Evolutionary conservation across 2,329 filamentous ascomycete species (phyloP), one percentile per base, ranked within the genome.

Genomic region (Fusarium sp.): DNA sequence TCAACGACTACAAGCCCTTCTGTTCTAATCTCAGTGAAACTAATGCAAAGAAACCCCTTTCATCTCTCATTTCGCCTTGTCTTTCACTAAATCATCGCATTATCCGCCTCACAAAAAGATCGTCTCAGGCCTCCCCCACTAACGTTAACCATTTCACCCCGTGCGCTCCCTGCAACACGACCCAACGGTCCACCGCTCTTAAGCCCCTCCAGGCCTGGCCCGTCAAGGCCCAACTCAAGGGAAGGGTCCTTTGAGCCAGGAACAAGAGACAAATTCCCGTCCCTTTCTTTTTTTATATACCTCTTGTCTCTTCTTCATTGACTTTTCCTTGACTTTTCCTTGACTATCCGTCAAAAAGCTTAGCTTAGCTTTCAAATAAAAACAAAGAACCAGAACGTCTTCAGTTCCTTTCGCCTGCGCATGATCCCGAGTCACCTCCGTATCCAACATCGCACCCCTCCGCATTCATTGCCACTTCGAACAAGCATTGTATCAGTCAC

Each of bases 141-240:
- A 59, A 64, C 63, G 68, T 61, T 73, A 62, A 70, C 61, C 34
- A 56, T 50, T 30, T 51, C 24, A 68, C 63, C 68, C 68, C 45
- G 57, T 72, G 52, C 56, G 43, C 64, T 72, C 68, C 71, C 74
- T 76, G 74, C 74, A 76, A 75, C 67, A 66, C 73, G 66, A 76
- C 74, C 74, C 73, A 76, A 76, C 71, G 74, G 59, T 74, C 74
- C 74, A 76, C 74, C 72, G 71, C 74, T 67, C 69, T 72, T 72
- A 73, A 70, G 59, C 73, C 73, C 73, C 68, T 71, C 72, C 69
- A 66, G 58, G 54, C 24, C 69, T 65, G 58, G 54, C 10, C 34
- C n/a, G 14, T 58, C 68, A 60, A 71, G 54, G 70, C 70, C 71
- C 59, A 75, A 75, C 66, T 24, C 71, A 73, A 75, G 34, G 34